Percentiles rank a stretch among this genome's conserved stretches.
These are phyloP conservation scores for Penicillium hesseltinei DNA, from an alignment of 2,329 filamentous ascomycete species.

Conservation along the genomic window DNA sequence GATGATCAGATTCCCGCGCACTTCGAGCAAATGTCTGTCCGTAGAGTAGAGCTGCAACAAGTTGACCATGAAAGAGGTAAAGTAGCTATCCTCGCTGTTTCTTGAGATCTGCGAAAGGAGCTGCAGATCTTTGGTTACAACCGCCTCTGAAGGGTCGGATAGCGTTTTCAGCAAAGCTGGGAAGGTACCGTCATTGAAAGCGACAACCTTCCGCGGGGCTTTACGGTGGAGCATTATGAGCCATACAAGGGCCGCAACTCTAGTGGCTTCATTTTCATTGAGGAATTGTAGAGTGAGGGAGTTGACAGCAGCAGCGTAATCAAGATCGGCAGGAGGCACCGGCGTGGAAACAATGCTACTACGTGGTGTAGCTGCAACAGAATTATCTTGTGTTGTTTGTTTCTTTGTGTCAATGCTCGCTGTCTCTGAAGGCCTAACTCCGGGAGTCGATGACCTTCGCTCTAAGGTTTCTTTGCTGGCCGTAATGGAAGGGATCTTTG, in stretches of 20 bases:
- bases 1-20: conserved; percentile 92
- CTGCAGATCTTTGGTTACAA: conserved; percentile 91
- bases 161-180: conserved; percentile 93
- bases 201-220: conserved; percentile 86
- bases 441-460: conserved; percentile 45
- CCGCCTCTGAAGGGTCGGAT: conserved; percentile 90
- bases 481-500: conserved; percentile 43
- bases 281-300: conserved; percentile 90
- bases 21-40: conserved; percentile 85
- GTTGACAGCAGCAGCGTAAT: conserved; percentile 92
- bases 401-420: conserved; percentile 31
- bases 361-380: conserved; percentile 45
- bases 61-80: conserved; percentile 97
- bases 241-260: conserved; percentile 92
- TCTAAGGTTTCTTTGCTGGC: conserved; percentile 39
- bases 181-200: conserved; percentile 96
- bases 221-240: conserved; percentile 97
- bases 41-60: conserved; percentile 93
- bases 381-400: conserved; percentile 30
- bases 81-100: conserved; percentile 96
- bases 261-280: conserved; percentile 93
- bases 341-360: conserved; percentile 48
- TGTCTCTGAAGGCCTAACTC: conserved; percentile 30
- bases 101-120: conserved; percentile 92
- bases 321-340: conserved; percentile 64